Base-by-base conservation (phyloP, 305 asterid genomes). In the Rubia occidens region DNA sequence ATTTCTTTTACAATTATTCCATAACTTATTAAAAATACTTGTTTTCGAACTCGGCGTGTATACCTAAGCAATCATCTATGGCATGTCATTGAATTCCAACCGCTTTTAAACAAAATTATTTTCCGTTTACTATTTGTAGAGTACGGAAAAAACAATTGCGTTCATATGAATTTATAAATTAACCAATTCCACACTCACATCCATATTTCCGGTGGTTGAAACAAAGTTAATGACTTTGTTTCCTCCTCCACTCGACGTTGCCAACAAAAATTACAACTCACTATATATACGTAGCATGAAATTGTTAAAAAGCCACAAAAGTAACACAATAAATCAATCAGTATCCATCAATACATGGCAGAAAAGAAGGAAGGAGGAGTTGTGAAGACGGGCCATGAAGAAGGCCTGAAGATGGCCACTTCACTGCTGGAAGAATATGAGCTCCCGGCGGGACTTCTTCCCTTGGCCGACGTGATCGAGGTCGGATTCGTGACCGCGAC, bases 381-480 rank as follows among this genome's bases (percentile, higher is more conserved):
- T 8, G 71, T 83, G 64, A 86, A 81, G 68, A 70, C 67, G 47
- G 93, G 93, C 7, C 85, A 86, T 3, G 90, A 84, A 44, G 91
- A 87, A 66, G 90, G 95, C 21, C 72, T 79, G 14, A 87, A 85
- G 75, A 67, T 83, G 87, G 91, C 89, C 0, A 2, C 44, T 11
- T 44, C 86, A 11, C 85, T 89, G 26, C 87, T 89, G 0, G 84
- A 87, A 64, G 96, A 89, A 62, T 86, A 86, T 64, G 88, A 78
- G 69, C 87, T 84, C 8, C 95, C 95, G 32, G 2, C 60, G 3
- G 96, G 96, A 43, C 93, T 88, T 15, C 94, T 89, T 69, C 91
- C 90, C 7, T 60, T 90, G 69, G 89, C 79, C 0, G 87, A 86
- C 17, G 90, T 88, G 67, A 18, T 80, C 9, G 95, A 90, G 71